phyloP scores from a whole-genome alignment of 345 rosid species.

The Linum tenue region DNA sequence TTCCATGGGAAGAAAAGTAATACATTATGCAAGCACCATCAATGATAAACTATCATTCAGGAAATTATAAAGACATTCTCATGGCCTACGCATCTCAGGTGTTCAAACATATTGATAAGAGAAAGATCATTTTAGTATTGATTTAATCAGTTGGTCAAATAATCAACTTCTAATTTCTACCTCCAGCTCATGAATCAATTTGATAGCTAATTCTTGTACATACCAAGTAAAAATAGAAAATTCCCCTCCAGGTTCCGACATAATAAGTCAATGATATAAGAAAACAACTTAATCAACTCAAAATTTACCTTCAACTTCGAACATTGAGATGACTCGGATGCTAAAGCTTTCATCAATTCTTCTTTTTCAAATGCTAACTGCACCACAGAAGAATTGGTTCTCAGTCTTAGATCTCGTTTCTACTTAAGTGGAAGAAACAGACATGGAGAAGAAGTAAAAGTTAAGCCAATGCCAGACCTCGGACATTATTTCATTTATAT shows the following conservation, averaged over 20 bases:
- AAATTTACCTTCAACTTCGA: constrained; percentile 61
- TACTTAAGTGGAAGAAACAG: not conserved
- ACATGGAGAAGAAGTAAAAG: not conserved
- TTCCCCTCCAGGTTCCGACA: too few species aligned
- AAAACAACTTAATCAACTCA: not conserved
- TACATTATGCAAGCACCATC: not conserved
- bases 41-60: not conserved
- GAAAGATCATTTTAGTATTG: too few species aligned
- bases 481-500: constrained; percentile 55
- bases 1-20: constrained; percentile 5
- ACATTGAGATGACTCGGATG: constrained; percentile 60
- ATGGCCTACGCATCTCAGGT: not conserved
- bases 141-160: too few species aligned
- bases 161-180: too few species aligned
- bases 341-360: constrained; percentile 65
- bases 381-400: constrained; percentile 16
- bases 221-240: too few species aligned
- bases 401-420: not conserved
- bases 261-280: not conserved
- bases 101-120: too few species aligned
- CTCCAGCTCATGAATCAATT: too few species aligned
- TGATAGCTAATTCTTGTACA: too few species aligned
- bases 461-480: constrained; percentile 42
- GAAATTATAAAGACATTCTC: not conserved
- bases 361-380: constrained; percentile 87